phyloP scores from a whole-genome alignment of 2,329 filamentous ascomycete species.

The Trichoderma sp. region DNA sequence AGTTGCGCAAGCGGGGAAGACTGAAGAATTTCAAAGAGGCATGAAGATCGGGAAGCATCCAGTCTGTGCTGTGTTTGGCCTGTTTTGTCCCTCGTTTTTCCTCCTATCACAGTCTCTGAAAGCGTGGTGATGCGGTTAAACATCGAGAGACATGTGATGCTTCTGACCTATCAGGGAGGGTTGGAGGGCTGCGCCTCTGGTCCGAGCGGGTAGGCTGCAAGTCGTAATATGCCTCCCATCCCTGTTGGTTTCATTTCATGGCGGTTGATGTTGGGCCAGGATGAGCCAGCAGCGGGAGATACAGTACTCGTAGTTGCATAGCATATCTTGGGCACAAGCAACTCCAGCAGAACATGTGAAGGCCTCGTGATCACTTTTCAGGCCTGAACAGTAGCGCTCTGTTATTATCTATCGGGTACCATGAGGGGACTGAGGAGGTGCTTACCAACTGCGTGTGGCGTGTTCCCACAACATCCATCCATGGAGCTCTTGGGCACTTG shows the following conservation, averaged over 20 bases:
- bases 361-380: neutral
- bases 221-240: neutral
- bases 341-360: neutral
- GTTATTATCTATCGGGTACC: neutral
- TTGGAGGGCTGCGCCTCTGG: constrained; percentile 1
- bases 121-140: neutral
- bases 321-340: neutral
- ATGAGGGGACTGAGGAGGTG: neutral
- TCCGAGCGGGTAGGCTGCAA: neutral
- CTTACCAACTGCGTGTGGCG: neutral
- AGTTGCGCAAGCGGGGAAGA: constrained; percentile 2
- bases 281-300: neutral
- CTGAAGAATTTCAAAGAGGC: neutral
- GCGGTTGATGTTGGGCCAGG: neutral
- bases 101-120: neutral
- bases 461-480: neutral
- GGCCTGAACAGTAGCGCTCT: neutral
- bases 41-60: neutral
- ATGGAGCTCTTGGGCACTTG: neutral
- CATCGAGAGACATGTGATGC: neutral
- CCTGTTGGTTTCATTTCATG: neutral
- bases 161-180: neutral
- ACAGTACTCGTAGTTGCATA: neutral
- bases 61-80: neutral
- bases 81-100: neutral